Conservation (phyloP, 345 rosid genomes). For the Populus euphratica region DNA sequence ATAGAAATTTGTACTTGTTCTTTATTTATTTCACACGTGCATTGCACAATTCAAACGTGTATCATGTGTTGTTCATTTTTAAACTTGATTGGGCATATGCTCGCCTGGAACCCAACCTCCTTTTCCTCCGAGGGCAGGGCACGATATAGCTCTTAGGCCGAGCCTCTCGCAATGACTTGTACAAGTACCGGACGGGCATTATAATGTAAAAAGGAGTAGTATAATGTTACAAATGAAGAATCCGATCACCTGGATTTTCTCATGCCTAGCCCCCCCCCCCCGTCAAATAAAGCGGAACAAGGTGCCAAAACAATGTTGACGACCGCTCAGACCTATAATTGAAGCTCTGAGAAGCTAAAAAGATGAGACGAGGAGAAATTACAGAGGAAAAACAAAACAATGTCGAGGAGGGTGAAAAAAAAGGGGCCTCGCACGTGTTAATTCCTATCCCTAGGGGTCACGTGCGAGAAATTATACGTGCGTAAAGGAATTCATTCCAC, state of each 20-base stretch:
- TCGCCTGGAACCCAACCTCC: background rate
- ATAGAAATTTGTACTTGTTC: background rate
- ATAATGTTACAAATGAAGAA: too few relatives aligned
- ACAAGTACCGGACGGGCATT: too few relatives aligned
- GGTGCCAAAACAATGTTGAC: background rate
- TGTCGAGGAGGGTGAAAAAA: background rate
- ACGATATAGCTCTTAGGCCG: too few relatives aligned
- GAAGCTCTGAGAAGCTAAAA: background rate
- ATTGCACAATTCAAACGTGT: conserved; percentile 11
- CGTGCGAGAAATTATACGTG: conserved; percentile 60
- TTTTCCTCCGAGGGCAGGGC: too few relatives aligned
- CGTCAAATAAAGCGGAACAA: background rate
- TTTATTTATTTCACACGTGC: background rate
- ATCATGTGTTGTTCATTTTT: background rate
- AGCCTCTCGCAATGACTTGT: too few relatives aligned
- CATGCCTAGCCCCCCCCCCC: background rate
- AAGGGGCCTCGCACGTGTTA: background rate
- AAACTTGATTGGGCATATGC: conserved; percentile 4
- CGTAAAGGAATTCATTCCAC: conserved; percentile 83
- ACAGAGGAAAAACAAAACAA: background rate
- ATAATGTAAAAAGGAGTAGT: too few relatives aligned
- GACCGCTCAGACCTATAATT: background rate
- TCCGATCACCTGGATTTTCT: background rate
- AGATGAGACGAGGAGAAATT: background rate
- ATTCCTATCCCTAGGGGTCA: conserved; percentile 29